Conservation (phyloP, 306 rosid species). For the Leucaena leucocephala region DNA sequence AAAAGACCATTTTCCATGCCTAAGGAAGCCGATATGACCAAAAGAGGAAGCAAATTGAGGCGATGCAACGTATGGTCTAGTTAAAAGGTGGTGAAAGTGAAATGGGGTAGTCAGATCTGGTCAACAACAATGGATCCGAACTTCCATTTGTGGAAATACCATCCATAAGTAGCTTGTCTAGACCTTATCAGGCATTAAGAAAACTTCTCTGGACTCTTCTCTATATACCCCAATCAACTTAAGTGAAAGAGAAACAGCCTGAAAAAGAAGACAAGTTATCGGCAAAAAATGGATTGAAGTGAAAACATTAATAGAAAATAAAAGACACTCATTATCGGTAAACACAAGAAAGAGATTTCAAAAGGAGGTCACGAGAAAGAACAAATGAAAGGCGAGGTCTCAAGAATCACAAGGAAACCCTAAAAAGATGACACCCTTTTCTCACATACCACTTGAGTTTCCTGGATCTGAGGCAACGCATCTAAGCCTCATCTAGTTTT, state of each 20-base stretch:
- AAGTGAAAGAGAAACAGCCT: conserved; percentile 53
- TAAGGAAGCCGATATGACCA: conserved; percentile 44
- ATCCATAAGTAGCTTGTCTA: conserved; percentile 39
- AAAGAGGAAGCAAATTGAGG: conserved; percentile 45
- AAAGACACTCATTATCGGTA: conserved; percentile 59
- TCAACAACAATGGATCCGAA: conserved; percentile 67
- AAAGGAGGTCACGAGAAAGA: conserved; percentile 71
- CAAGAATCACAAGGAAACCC: conserved; percentile 86
- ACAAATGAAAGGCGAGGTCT: conserved; percentile 57
- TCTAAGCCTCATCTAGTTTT: conserved; percentile 55
- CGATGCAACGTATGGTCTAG: conserved; percentile 49
- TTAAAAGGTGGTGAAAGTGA: conserved; percentile 56
- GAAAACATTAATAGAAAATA: conserved; percentile 37
- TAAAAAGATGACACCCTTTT: conserved; percentile 54
- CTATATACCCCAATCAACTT: conserved; percentile 53
- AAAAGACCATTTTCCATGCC: conserved; percentile 66
- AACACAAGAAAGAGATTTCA: conserved; percentile 66
- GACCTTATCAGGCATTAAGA: conserved; percentile 49
- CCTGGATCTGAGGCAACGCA: conserved; percentile 97
- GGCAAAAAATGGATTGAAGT: conserved; percentile 36
- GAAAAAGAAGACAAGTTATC: conserved; percentile 47
- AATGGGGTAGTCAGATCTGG: conserved; percentile 78
- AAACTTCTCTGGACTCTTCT: conserved; percentile 56
- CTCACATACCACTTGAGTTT: conserved; percentile 51
- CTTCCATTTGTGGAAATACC: conserved; percentile 53